Conservation (phyloP, 768 basidiomycete genomes). For the Agrocybe pediades region DNA sequence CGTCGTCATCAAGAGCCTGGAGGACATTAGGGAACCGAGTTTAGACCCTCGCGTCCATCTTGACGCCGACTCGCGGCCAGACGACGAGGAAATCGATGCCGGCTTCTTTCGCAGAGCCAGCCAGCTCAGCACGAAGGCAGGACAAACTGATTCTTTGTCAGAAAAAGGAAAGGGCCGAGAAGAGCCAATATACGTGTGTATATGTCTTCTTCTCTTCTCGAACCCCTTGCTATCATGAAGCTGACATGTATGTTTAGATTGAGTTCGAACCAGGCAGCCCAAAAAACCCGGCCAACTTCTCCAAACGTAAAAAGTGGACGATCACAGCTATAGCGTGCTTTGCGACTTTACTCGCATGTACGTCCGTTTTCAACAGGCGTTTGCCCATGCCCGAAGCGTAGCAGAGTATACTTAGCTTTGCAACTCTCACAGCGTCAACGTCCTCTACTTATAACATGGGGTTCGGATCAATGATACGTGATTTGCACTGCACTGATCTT, state of each 20-base stretch:
- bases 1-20: constrained; percentile 27
- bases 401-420: background rate
- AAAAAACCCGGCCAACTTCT: constrained; percentile 40
- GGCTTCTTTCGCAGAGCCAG: constrained; percentile 30
- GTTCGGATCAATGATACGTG: constrained; percentile 55
- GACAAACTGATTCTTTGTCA: constrained; percentile 4
- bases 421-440: constrained; percentile 42
- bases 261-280: constrained; percentile 26
- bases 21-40: constrained; percentile 31
- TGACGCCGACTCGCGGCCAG: constrained; percentile 24
- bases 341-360: constrained; percentile 50
- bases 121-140: constrained; percentile 23
- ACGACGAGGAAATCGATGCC: constrained; percentile 33
- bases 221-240: background rate
- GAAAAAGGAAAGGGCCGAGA: constrained; percentile 14
- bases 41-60: constrained; percentile 40
- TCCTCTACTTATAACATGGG: constrained; percentile 60
- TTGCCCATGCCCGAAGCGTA: constrained; percentile 18
- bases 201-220: constrained; percentile 9
- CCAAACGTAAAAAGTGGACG: constrained; percentile 40
- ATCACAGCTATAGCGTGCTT: constrained; percentile 50
- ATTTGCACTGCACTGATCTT: constrained; percentile 44
- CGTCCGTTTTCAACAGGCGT: constrained; percentile 23
- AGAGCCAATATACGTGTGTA: constrained; percentile 22
- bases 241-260: constrained; percentile 15